Evolutionary conservation across 768 basidiomycete species (phyloP), one percentile per base, ranked within the genome.

Genomic region (Leucosporidium yakuticum): DNA sequence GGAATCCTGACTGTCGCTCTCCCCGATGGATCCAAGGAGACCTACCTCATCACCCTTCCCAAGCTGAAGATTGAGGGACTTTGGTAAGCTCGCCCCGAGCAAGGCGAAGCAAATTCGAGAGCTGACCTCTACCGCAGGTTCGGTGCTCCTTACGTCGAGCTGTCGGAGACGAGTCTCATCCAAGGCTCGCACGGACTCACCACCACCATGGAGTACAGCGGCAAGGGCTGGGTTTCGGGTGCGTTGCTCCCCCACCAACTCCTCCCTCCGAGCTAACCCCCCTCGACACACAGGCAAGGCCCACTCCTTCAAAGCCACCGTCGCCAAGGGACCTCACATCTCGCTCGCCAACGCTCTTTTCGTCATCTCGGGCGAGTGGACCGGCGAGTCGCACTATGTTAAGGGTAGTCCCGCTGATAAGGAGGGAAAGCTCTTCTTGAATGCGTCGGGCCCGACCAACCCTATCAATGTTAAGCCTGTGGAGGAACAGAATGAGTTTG

Each of bases 11-110:
- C 86, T 6, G 83, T 94, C 60, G 80, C 83, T 44, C 79, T 86
- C 20, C 82, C 85, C 4, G 79, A 80, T 9, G 87, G 85, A 4
- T 81, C 80, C 55, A 79, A 79, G 69, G 87, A 88, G 78, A 83
- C 69, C 25, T 97, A 88, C 80, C 81, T 99, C 61, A 89, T 99
- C 76, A 97, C 95, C 11, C 84, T 99, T 36, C 95, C 95, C 17
- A 85, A 86, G 58, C 83, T 99, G 66, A 85, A 91, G 25, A 97
- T 99, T 74, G 93, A 97, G 74, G 95, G 95, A 55, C 72, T 82
- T 5, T 71, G 63, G 66, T 29, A 23, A 21, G 23, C 56, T 21
- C 54, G 14, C 6, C 17, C 14, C 39, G 39, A 44, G 8, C 14
- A 2, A 44, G 39, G 8, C 39, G 39, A 44, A 15, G 11, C 39